Base-by-base conservation (phyloP, 495 filamentous ascomycete genomes). In the Barbatosphaeria neglecta region DNA sequence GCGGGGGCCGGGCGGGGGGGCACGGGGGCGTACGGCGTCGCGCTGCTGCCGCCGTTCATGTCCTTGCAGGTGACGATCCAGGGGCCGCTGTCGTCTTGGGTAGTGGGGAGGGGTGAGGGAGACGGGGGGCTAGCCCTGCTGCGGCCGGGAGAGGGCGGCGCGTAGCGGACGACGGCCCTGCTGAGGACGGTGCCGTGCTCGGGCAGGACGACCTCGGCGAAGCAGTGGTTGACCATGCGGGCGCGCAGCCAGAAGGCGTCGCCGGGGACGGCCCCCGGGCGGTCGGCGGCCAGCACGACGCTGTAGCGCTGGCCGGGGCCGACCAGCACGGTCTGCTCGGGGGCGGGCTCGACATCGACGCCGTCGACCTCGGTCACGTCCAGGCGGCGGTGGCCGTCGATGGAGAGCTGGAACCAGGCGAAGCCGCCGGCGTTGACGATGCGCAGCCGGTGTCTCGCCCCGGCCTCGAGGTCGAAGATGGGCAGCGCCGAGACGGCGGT, bases 351-450 rank as follows among this genome's bases (percentile, higher is more conserved):
- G 6, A 80, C 71, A 46, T 77, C 77, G n/a, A 81, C 72, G 15
- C 85, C 85, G 54, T 90, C 86, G 2, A 83, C 77, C 59, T 88
- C 86, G 11, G 86, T 77, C 19, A 89, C 72, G 5, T 59, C 55
- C 44, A 69, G 54, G 37, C 55, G 43, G 37, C 52, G 47, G 40
- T 77, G 73, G 18, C 64, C 59, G 48, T 78, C 74, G 38, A 76
- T 50, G 13, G 63, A 62, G 46, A 80, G 67, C 42, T 75, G 65
- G 48, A 79, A 76, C 46, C 75, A 77, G 2, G 73, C 75, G 45
- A 75, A 81, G 3, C 75, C 74, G 18, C 74, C 80, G 19, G 80
- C 63, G 47, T 86, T 86, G 51, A 90, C 67, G 22, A 90, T 69
- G 16, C 83, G 75, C 23, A 90, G 63, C n/a, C 77, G 66, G 52